Evolutionary conservation across 768 basidiomycete species (phyloP), one percentile per base, ranked within the genome.

Genomic region (Cystofilobasidium macerans): DNA sequence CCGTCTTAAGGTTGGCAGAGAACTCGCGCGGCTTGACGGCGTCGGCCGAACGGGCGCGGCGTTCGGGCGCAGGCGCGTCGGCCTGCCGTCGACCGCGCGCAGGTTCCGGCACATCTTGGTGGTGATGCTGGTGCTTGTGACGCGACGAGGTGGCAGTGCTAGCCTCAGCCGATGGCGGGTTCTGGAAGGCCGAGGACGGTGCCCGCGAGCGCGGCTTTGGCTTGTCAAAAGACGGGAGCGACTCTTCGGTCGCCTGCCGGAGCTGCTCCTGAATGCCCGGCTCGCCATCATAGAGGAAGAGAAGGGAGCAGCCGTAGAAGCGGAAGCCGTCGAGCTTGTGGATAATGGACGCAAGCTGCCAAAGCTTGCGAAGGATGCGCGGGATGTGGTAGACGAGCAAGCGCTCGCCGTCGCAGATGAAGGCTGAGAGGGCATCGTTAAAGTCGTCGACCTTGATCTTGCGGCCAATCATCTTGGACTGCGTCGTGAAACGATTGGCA

Each of bases 281-380:
- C 74, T 98, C 93, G 47, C 95, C 95, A 73, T 99, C 95, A 76
- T 99, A 99, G 73, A 98, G 94, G 74, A 98, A 83, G 61, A 99
- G 84, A 54, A 99, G 83, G 70, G 88, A 91, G 77, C 94, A 97
- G 18, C 95, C 95, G 74, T 99, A 99, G 77, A 99, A 98, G 57
- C 95, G 85, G 78, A 89, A 99, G n/a, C 95, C 91, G 71, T 86
- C 88, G 68, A 99, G 79, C 11, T 87, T 83, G 74, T 85, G 81
- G 71, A 98, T 82, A 77, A 98, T 95, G 57, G 85, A 83, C 30
- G 94, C 93, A 57, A 99, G 83, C n/a, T 85, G 85, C 74, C 93
- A 93, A 22, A 99, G 79, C 78, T 97, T 95, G 74, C 87, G 86
- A 57, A 98, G 82, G 58, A 98, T 81, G 67, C 83, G 76, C 2